Percentiles rank a stretch among this genome's conserved stretches.
Evolutionary conservation across 2,329 filamentous ascomycete species (phyloP).

Genomic region (Elsinoe australis): DNA sequence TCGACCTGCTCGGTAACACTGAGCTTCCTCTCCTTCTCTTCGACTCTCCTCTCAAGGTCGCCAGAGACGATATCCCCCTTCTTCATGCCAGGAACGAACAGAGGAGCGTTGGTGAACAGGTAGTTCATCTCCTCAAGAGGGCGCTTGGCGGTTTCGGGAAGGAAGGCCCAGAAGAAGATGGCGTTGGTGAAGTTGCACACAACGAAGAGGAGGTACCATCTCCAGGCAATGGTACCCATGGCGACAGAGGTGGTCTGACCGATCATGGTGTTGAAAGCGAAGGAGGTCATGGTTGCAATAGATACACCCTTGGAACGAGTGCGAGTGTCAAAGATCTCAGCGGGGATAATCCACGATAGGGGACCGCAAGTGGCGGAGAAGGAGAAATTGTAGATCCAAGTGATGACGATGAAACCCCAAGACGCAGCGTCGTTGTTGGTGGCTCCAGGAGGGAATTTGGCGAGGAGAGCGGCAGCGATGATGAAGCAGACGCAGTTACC

Average conservation of each 20-base stretch:
- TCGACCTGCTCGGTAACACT: constrained; percentile 17
- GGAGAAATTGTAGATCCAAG: constrained; percentile 74
- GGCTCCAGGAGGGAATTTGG: constrained; percentile 53
- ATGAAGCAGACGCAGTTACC: constrained; percentile 66
- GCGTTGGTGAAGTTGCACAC: constrained; percentile 63
- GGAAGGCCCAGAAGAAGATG: constrained; percentile 58
- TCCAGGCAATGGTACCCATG: constrained; percentile 48
- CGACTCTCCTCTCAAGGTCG: constrained; percentile 53
- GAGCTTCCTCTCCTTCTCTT: constrained; percentile 41
- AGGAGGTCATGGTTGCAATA: constrained; percentile 61
- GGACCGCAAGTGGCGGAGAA: constrained; percentile 66
- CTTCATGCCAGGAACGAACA: constrained; percentile 53
- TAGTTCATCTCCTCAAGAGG: constrained; percentile 52
- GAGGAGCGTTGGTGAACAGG: constrained; percentile 56
- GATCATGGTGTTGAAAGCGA: constrained; percentile 71
- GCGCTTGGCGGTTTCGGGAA: constrained; percentile 58
- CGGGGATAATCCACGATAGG: constrained; percentile 52
- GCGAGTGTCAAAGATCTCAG: constrained; percentile 70
- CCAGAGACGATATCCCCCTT: constrained; percentile 45
- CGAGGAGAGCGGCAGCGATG: constrained; percentile 52
- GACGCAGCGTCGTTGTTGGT: constrained; percentile 50
- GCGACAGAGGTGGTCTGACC: constrained; percentile 59
- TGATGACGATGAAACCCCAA: constrained; percentile 67
- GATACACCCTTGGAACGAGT: constrained; percentile 68
- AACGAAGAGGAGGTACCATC: constrained; percentile 56